These are phyloP conservation scores for Rhododendron mucronatum DNA, from an alignment of 148 eudicot species.

Conservation along the genomic window DNA sequence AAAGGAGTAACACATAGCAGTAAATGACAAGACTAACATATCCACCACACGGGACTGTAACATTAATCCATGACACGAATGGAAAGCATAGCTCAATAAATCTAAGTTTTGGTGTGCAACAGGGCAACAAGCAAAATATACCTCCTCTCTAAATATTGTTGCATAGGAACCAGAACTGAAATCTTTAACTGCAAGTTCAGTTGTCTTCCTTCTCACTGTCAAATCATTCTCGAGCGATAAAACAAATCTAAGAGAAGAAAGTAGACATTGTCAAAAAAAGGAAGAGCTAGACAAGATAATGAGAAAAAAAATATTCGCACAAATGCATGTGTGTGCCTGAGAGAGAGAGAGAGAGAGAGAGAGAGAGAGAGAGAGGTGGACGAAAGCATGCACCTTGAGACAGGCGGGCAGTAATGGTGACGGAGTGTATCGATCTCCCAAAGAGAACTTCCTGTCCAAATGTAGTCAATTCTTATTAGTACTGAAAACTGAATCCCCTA, in stretches of 20 bases:
- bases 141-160: constrained; percentile 84
- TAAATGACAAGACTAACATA: neutral
- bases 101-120: neutral
- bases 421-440: constrained; percentile 93
- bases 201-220: constrained; percentile 68
- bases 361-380: neutral
- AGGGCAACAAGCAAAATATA: constrained; percentile 17
- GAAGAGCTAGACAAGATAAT: neutral
- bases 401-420: constrained; percentile 86
- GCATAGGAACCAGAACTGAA: constrained; percentile 90
- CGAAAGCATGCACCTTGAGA: constrained; percentile 60
- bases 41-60: neutral
- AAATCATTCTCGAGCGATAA: constrained; percentile 78
- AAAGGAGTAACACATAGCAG: constrained; percentile 7
- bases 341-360: neutral
- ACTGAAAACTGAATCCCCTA: neutral
- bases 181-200: constrained; percentile 64
- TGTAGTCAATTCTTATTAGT: neutral
- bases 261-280: neutral
- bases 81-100: neutral
- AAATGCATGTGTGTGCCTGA: neutral
- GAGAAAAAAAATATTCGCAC: neutral
- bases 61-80: neutral
- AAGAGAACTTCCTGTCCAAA: constrained; percentile 79
- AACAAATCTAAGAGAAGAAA: constrained; percentile 50